Conservation (phyloP, 805 yeast genomes). For the Maudiozyma bulderi region DNA sequence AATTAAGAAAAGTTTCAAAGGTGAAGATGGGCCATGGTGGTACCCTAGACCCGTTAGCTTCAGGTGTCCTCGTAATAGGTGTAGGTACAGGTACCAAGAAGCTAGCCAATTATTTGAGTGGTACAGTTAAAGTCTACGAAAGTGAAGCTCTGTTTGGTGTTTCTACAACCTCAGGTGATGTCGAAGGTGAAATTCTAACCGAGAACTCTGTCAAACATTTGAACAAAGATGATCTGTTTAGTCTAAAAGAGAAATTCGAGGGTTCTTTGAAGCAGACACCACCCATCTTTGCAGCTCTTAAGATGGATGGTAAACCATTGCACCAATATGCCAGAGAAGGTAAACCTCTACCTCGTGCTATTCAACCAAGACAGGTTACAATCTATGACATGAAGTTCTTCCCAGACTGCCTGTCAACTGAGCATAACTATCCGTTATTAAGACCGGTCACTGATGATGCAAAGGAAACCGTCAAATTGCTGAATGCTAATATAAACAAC, state of each 20-base stretch:
- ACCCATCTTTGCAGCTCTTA: conserved; percentile 88
- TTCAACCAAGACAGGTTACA: conserved; percentile 63
- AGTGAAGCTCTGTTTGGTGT: conserved; percentile 82
- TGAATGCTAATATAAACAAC: conserved; percentile 49
- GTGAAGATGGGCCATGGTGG: conserved; percentile 98
- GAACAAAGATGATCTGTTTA: conserved; percentile 40
- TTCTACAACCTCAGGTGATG: conserved; percentile 88
- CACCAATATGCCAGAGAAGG: conserved; percentile 92
- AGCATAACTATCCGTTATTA: conserved; percentile 45
- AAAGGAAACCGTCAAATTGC: conserved; percentile 17
- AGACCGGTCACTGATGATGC: conserved; percentile 28
- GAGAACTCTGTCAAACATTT: conserved; percentile 49
- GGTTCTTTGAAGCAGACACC: conserved; percentile 86
- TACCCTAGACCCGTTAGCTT: conserved; percentile 88
- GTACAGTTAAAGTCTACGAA: conserved; percentile 70
- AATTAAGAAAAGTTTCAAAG: conserved; percentile 40
- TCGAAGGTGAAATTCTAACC: conserved; percentile 72
- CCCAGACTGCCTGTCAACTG: conserved; percentile 40
- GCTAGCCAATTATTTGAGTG: conserved; percentile 59
- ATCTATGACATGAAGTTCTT: conserved; percentile 45
- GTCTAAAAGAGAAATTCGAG: conserved; percentile 52
- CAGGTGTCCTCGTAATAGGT: conserved; percentile 89
- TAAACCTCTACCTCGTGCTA: conserved; percentile 71
- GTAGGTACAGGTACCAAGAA: conserved; percentile 87
- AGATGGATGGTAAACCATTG: conserved; percentile 87